Conservation (phyloP, 1,284 basidiomycete species). For the Naganishia liquefaciens region DNA sequence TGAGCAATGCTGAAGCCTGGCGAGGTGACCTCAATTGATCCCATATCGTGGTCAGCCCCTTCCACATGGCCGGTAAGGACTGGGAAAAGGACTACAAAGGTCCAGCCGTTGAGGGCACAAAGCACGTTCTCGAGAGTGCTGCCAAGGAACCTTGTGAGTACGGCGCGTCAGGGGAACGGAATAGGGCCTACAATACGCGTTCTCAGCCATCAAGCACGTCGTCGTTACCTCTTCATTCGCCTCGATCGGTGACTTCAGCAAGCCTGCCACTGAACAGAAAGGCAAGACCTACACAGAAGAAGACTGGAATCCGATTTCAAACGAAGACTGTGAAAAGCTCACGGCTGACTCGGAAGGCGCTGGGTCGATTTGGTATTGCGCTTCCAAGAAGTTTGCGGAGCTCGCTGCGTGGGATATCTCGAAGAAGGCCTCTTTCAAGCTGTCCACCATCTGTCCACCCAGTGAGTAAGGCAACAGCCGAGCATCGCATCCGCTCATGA, state of each 20-base stretch:
- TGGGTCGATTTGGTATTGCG: slow-evolving; percentile 38
- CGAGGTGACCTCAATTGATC: background rate
- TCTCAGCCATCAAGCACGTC: slow-evolving; percentile 52
- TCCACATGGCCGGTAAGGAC: slow-evolving; percentile 36
- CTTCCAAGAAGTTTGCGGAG: slow-evolving; percentile 44
- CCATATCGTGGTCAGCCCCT: slow-evolving; percentile 37
- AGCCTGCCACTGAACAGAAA: slow-evolving; percentile 33
- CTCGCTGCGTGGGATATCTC: slow-evolving; percentile 37
- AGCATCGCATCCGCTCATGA: background rate
- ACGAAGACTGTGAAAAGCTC: slow-evolving; percentile 38
- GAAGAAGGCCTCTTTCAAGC: slow-evolving; percentile 35
- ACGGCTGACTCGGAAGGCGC: slow-evolving; percentile 34
- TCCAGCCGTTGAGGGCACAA: slow-evolving; percentile 57
- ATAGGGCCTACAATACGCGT: background rate
- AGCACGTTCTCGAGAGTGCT: slow-evolving; percentile 51
- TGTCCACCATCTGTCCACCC: slow-evolving; percentile 38
- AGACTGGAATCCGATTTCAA: slow-evolving; percentile 47
- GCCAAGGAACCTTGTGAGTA: slow-evolving; percentile 41
- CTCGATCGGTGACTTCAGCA: slow-evolving; percentile 37
- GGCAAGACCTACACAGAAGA: slow-evolving; percentile 42
- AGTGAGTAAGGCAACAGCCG: slow-evolving; percentile 20
- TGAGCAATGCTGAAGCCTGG: background rate
- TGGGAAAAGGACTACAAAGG: slow-evolving; percentile 50
- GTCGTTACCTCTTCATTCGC: slow-evolving; percentile 57
- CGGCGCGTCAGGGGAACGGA: background rate